A percentile compares a stretch with the other conserved stretches of the same genome.
Evolutionary conservation across 106 monocot genomes (phyloP).

Genomic region (Allium fistulosum): DNA sequence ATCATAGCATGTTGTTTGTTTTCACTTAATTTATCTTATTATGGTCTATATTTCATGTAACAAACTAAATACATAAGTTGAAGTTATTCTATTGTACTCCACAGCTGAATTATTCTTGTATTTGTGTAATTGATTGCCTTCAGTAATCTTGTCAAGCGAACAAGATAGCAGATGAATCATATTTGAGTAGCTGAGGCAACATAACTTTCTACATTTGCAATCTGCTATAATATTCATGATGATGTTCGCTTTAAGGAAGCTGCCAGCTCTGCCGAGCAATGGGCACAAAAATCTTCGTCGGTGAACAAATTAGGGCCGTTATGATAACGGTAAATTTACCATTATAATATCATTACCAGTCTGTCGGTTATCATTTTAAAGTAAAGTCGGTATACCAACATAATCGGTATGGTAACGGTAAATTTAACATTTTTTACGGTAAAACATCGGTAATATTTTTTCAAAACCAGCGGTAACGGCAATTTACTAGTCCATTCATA

Average conservation of each 20-base stretch:
- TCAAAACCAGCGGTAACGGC: too few relatives aligned
- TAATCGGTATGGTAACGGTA: too few relatives aligned
- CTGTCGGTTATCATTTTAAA: too few relatives aligned
- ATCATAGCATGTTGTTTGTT: background rate
- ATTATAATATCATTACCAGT: too few relatives aligned
- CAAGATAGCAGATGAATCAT: conserved; percentile 50
- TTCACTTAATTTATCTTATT: background rate
- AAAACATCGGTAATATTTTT: too few relatives aligned
- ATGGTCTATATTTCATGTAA: background rate
- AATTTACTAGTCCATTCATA: too few relatives aligned
- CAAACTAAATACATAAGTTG: too few relatives aligned
- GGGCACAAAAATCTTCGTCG: conserved; percentile 38
- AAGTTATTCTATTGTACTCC: background rate
- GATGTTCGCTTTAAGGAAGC: conserved; percentile 43
- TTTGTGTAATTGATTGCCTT: conserved; percentile 38
- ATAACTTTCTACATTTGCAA: conserved; percentile 38
- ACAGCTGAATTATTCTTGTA: too few relatives aligned
- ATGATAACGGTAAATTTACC: too few relatives aligned
- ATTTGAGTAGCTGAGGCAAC: conserved; percentile 66
- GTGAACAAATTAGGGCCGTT: too few relatives aligned
- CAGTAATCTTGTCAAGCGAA: conserved; percentile 54
- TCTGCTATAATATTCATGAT: conserved; percentile 18
- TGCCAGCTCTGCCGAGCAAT: conserved; percentile 30
- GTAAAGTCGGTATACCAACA: too few relatives aligned
- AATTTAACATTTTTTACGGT: too few relatives aligned